These are phyloP conservation scores for Potentilla sterilis DNA, from an alignment of 306 rosid genomes.

Conservation along the genomic window DNA sequence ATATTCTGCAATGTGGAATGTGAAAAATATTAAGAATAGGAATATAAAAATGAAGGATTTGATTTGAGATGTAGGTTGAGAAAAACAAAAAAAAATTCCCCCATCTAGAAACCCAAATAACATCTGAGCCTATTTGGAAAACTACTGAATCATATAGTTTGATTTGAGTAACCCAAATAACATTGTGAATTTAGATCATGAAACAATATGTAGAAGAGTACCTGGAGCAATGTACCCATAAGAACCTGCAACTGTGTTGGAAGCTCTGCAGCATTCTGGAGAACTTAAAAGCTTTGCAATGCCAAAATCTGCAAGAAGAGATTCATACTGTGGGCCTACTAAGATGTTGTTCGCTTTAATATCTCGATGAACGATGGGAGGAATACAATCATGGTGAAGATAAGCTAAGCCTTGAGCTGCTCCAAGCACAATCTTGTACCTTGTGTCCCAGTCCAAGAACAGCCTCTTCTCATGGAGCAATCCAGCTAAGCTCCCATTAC, in stretches of 20 bases:
- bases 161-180: background rate
- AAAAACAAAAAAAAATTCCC: background rate
- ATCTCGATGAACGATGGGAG: conserved; percentile 80
- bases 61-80: background rate
- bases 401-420: conserved; percentile 90
- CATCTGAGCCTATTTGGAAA: background rate
- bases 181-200: too few species aligned
- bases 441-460: conserved; percentile 96
- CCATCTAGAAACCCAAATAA: too few species aligned
- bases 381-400: conserved; percentile 94
- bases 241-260: conserved; percentile 80
- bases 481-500: conserved; percentile 73
- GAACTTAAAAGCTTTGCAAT: conserved; percentile 69
- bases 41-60: background rate
- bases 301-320: conserved; percentile 89
- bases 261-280: conserved; percentile 56
- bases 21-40: background rate
- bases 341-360: conserved; percentile 88
- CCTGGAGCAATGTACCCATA: conserved; percentile 98
- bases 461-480: conserved; percentile 74
- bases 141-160: background rate
- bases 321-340: conserved; percentile 80
- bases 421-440: conserved; percentile 81
- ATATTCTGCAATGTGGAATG: conserved; percentile 56
- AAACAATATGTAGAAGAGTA: conserved; percentile 35